These are phyloP conservation scores for Xylaria sp. DNA, from an alignment of 2,329 filamentous ascomycete genomes.

Conservation along the genomic window DNA sequence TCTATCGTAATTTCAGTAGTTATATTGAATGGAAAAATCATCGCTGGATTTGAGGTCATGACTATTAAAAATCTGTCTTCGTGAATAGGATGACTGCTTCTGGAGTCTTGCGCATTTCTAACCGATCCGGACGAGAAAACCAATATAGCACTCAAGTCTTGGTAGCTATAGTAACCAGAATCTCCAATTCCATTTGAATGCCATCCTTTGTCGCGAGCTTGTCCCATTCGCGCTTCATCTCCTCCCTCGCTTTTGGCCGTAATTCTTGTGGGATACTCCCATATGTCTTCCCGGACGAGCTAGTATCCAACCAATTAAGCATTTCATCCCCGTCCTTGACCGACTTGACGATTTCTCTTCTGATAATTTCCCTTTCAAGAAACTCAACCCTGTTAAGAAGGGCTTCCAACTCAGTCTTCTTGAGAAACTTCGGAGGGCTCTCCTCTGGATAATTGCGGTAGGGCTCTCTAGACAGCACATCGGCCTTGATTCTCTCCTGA, in stretches of 20 bases:
- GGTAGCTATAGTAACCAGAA: conserved; percentile 43
- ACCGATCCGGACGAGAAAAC: no score
- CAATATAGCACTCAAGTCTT: conserved; percentile 16
- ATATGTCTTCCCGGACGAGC: conserved; percentile 50
- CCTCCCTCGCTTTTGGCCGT: conserved; percentile 44
- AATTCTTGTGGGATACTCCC: conserved; percentile 48
- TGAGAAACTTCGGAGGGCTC: conserved; percentile 44
- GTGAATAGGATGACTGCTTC: no score
- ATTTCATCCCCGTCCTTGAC: conserved; percentile 41
- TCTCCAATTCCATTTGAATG: conserved; percentile 49
- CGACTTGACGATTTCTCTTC: conserved; percentile 46
- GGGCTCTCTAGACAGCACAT: conserved; percentile 45
- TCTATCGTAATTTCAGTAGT: no score
- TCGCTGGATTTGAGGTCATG: no score
- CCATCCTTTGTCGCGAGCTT: conserved; percentile 44
- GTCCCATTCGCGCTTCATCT: conserved; percentile 49
- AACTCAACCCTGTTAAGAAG: conserved; percentile 44
- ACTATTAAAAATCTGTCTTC: no score
- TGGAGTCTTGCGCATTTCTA: no score
- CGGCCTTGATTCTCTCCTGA: conserved; percentile 42
- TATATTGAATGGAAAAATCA: no score
- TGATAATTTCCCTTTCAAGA: conserved; percentile 36
- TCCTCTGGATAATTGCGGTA: conserved; percentile 43
- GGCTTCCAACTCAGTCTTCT: conserved; percentile 38
- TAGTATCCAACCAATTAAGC: conserved; percentile 50